phyloP scores from a whole-genome alignment of 2,329 filamentous ascomycete genomes.

The Ceratocystis colombiana region DNA sequence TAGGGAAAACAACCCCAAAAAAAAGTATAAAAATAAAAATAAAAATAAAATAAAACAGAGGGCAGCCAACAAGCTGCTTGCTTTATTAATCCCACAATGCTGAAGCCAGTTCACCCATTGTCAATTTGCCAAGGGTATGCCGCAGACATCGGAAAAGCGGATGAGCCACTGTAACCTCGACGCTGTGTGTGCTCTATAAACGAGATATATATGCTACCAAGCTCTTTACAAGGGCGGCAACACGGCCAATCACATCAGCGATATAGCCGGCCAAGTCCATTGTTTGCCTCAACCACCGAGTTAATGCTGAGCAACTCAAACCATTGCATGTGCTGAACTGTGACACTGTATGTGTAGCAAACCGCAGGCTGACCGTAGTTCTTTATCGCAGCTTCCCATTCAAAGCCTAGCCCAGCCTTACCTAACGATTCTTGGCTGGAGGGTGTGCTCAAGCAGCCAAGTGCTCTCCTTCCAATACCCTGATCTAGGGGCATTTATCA shows the following conservation, averaged over 20 bases:
- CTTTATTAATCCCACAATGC: neutral
- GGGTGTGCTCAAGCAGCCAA: neutral
- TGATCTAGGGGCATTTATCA: neutral
- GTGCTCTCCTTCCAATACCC: neutral
- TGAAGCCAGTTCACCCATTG: neutral
- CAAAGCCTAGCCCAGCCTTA: neutral
- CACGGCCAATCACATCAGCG: neutral
- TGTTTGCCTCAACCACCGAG: neutral
- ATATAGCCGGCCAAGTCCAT: neutral
- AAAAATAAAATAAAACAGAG: too few species aligned
- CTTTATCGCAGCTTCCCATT: neutral
- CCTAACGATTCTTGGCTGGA: neutral
- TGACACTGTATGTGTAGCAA: neutral
- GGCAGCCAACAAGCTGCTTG: neutral
- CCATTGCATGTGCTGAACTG: neutral
- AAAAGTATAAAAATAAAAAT: too few species aligned
- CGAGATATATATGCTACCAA: neutral
- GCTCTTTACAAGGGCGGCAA: neutral
- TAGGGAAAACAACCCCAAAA: too few species aligned
- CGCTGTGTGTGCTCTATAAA: neutral
- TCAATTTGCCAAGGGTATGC: neutral
- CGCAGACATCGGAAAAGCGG: neutral
- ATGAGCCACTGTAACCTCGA: constrained; percentile 1
- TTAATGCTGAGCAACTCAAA: neutral
- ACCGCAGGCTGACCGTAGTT: neutral